A percentile compares a stretch with the other conserved stretches of the same genome.
Conservation (phyloP, 371 early-diverging fungal species). For the Mucor piriformis region DNA sequence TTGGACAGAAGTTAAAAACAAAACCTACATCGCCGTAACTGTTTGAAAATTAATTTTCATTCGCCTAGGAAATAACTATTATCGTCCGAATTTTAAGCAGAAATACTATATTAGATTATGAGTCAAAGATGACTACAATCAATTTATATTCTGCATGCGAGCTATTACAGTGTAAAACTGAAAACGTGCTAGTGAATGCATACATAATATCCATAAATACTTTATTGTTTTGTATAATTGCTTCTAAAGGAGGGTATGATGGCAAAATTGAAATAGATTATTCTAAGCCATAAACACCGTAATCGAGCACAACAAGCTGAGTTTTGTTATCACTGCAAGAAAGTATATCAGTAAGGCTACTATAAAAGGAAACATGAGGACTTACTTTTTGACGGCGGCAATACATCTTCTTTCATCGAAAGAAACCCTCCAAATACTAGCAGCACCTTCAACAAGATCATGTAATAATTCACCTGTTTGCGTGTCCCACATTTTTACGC, state of each 20-base stretch:
- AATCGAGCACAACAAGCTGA: slow-evolving; percentile 60
- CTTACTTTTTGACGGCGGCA: slow-evolving; percentile 77
- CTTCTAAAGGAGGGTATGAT: slow-evolving; percentile 2
- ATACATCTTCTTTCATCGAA: slow-evolving; percentile 86
- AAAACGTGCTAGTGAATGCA: no score
- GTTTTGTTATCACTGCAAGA: slow-evolving; percentile 40
- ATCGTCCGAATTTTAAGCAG: no score
- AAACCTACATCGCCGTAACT: no score
- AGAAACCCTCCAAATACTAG: slow-evolving; percentile 89
- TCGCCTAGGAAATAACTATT: no score
- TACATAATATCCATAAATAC: no score
- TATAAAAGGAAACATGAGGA: background rate
- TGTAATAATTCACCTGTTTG: slow-evolving; percentile 73
- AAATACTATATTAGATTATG: no score
- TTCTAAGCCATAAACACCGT: slow-evolving; percentile 52
- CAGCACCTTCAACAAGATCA: slow-evolving; percentile 69
- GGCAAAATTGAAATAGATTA: background rate
- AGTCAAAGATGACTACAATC: no score
- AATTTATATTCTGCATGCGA: no score
- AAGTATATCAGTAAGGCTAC: background rate
- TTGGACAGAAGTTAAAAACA: no score
- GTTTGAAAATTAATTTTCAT: no score
- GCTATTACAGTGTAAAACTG: no score
- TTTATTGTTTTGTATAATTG: no score
- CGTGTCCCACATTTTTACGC: slow-evolving; percentile 95